phyloP scores from a whole-genome alignment of 2,329 filamentous ascomycete genomes.

The Diaporthe vaccinii region DNA sequence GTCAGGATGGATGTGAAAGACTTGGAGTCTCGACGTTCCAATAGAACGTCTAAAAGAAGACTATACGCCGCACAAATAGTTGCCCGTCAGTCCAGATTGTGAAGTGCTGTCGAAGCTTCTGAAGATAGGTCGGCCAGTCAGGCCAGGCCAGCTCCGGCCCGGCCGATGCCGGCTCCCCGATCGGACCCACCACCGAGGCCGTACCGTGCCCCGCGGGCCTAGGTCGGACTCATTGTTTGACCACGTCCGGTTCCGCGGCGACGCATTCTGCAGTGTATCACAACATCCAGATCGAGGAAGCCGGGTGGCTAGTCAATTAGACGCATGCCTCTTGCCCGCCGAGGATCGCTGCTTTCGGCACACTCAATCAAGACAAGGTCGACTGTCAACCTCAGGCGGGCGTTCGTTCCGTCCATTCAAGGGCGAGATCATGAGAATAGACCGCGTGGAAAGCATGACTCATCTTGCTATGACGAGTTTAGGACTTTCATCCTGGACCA shows the following conservation, averaged over 20 bases:
- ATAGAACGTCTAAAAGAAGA: background rate
- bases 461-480: constrained; percentile 4
- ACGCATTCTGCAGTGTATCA: background rate
- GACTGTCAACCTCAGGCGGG: constrained; percentile 22
- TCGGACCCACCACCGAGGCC: constrained; percentile 16
- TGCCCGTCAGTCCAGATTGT: background rate
- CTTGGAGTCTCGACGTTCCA: background rate
- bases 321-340: background rate
- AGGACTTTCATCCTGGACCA: background rate
- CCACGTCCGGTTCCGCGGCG: background rate
- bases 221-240: background rate
- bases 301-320: background rate
- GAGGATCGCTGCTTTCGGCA: background rate
- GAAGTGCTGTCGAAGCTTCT: background rate
- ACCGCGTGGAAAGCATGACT: background rate
- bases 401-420: background rate
- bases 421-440: constrained; percentile 3
- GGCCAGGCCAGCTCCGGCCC: background rate
- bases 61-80: background rate
- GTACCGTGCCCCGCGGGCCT: constrained; percentile 2
- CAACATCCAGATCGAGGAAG: background rate
- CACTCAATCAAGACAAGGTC: background rate
- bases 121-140: background rate
- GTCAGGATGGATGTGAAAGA: background rate
- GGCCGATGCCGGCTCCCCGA: constrained; percentile 24